These are phyloP conservation scores for Cladorrhinum samala DNA, from an alignment of 495 filamentous ascomycete genomes.

Conservation along the genomic window DNA sequence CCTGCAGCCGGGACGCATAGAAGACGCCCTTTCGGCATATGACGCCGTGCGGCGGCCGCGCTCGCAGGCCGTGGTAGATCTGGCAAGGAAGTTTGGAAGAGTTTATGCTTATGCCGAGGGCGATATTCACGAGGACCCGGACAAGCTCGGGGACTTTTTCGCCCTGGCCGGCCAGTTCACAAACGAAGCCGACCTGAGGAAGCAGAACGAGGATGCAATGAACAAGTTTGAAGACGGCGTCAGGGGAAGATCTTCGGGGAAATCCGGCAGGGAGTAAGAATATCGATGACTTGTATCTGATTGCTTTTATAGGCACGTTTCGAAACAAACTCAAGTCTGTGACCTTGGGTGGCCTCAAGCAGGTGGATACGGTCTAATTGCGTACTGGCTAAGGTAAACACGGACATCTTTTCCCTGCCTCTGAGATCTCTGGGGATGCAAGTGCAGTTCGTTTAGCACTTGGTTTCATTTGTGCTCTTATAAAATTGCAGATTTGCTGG, in stretches of 20 bases:
- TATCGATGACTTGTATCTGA: neutral
- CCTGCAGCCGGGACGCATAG: constrained; percentile 6
- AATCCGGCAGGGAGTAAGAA: neutral
- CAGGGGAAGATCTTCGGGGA: constrained; percentile 1
- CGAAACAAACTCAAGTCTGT: too few relatives aligned
- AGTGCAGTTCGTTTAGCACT: too few relatives aligned
- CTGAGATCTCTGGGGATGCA: neutral
- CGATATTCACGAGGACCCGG: constrained; percentile 31
- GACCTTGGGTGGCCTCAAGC: too few relatives aligned
- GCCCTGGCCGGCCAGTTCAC: constrained; percentile 23
- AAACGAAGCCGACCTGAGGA: constrained; percentile 27
- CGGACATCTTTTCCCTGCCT: neutral
- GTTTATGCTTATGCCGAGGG: constrained; percentile 30
- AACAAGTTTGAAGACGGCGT: constrained; percentile 10
- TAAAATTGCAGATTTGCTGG: too few relatives aligned
- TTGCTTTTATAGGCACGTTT: too few relatives aligned
- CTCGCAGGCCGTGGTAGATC: constrained; percentile 28
- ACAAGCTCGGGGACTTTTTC: constrained; percentile 26
- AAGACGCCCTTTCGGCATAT: constrained; percentile 25
- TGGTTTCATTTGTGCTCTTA: too few relatives aligned
- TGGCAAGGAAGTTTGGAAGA: constrained; percentile 28
- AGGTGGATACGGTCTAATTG: too few relatives aligned
- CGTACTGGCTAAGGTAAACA: neutral
- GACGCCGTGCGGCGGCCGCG: constrained; percentile 21
- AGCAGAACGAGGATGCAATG: constrained; percentile 27